Conservation (phyloP, 1,139 yeast genomes). For the Blastobotrys proliferans region DNA sequence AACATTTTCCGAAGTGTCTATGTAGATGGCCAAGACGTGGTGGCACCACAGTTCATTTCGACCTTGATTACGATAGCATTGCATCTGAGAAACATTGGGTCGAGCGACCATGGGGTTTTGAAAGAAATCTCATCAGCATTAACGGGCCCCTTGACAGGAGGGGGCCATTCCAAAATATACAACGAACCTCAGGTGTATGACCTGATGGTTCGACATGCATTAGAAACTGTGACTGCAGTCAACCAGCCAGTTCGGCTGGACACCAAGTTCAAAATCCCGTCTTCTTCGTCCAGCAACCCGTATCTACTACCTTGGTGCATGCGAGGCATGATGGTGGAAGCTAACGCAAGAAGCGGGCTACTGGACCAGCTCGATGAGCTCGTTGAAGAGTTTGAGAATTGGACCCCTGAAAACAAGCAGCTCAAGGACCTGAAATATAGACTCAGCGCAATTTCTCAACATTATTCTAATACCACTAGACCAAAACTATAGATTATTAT, state of each 20-base stretch:
- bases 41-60: constrained; percentile 51
- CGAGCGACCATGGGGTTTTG: constrained; percentile 43
- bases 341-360: constrained; percentile 35
- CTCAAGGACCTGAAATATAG: constrained; percentile 81
- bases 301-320: constrained; percentile 89
- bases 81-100: constrained; percentile 36
- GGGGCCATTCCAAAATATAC: constrained; percentile 89
- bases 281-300: constrained; percentile 59
- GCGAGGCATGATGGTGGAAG: constrained; percentile 69
- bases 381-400: constrained; percentile 66
- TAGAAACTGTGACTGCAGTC: constrained; percentile 55
- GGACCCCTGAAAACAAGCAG: constrained; percentile 82
- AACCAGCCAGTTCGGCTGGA: constrained; percentile 25
- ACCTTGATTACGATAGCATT: constrained; percentile 46
- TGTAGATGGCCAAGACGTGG: constrained; percentile 63
- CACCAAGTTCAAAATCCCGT: constrained; percentile 29
- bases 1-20: constrained; percentile 85
- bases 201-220: constrained; percentile 65
- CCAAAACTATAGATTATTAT: constrained; percentile 23
- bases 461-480: constrained; percentile 10
- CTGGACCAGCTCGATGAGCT: constrained; percentile 54
- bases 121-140: constrained; percentile 77
- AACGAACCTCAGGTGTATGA: constrained; percentile 83
- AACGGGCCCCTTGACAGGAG: constrained; percentile 90
- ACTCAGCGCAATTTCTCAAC: constrained; percentile 52